Evolutionary conservation across 768 basidiomycete genomes (phyloP), one percentile per base, ranked within the genome.

Genomic region (Termitomyces bulborhizus): DNA sequence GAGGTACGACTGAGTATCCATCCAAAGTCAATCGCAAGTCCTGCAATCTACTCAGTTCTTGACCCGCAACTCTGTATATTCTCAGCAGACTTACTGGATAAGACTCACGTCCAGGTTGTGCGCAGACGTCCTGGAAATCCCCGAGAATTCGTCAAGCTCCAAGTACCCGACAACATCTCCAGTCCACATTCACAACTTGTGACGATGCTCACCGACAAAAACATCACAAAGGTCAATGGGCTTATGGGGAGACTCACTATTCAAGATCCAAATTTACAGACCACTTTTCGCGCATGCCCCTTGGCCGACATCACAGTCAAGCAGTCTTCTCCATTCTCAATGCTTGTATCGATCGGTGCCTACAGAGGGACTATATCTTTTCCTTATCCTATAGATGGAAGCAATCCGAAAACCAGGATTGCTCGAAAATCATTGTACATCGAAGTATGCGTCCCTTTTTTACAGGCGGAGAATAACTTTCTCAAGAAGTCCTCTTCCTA

Each of bases 381-480:
- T 43, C 80, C 80, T 0, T 74, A 78, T 44, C 78, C 78, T 8
- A 65, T 83, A 9, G 61, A 73, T 32, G 68, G 69, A 4, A 56
- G 60, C 18, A 67, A 68, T 15, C 50, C 64, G 1, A 79, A 70
- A 59, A 60, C 76, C 9, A 73, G 80, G 4, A 60, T 84, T 34
- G 83, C 83, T 8, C 72, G 83, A 39, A 82, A 79, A 58, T 84
- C 81, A 1, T 71, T 64, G 26, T 85, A 79, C 54, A 66, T 84
- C 6, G 73, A 76, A 63, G 71, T 73, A 63, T 68, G 67, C 69
- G 12, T 37, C 27, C 29, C 24, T 46, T 31, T 8, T 39, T 31
- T 41, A 6, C 3, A 13, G 21, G 32, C 16, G 13, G 6, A 4
- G 15, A 9, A 26, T 21, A 1, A 24, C 40, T 5, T 34, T 4